Conservation (phyloP, 306 rosid species). For the Casuarina glauca region DNA sequence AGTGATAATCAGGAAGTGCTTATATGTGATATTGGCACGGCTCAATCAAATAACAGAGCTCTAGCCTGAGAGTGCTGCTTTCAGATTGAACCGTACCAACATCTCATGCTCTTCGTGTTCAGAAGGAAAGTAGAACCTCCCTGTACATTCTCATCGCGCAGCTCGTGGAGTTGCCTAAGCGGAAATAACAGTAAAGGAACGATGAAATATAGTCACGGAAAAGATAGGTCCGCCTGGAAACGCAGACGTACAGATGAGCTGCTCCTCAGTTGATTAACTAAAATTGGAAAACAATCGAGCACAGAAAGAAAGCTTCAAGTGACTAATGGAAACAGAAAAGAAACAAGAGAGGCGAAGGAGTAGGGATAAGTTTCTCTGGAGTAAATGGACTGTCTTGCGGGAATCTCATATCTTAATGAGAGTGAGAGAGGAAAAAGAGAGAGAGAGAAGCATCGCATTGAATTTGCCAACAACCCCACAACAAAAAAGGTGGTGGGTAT, state of each 20-base stretch:
- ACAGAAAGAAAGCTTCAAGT: neutral
- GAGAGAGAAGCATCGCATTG: slow-evolving; percentile 39
- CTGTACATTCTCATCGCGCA: neutral
- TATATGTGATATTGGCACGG: slow-evolving; percentile 81
- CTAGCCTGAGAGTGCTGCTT: slow-evolving; percentile 35
- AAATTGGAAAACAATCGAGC: too few relatives aligned
- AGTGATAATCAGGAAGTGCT: slow-evolving; percentile 10
- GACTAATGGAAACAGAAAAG: neutral
- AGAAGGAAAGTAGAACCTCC: neutral
- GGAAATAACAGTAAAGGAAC: neutral
- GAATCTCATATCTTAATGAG: slow-evolving; percentile 46
- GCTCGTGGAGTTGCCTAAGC: slow-evolving; percentile 9
- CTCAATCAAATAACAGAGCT: slow-evolving; percentile 71
- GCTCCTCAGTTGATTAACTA: neutral
- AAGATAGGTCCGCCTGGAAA: neutral
- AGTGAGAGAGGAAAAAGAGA: slow-evolving; percentile 20
- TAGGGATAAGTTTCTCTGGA: slow-evolving; percentile 18
- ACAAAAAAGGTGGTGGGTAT: slow-evolving; percentile 48
- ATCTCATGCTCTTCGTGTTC: slow-evolving; percentile 38
- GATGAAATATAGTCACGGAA: neutral
- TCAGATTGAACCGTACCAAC: slow-evolving; percentile 77
- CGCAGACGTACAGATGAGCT: neutral
- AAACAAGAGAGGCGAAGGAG: slow-evolving; percentile 30
- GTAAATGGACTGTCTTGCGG: slow-evolving; percentile 37
- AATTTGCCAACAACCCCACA: slow-evolving; percentile 63